phyloP scores from a whole-genome alignment of 2,329 filamentous ascomycete species.

The Chrysosphaeria jannelii region DNA sequence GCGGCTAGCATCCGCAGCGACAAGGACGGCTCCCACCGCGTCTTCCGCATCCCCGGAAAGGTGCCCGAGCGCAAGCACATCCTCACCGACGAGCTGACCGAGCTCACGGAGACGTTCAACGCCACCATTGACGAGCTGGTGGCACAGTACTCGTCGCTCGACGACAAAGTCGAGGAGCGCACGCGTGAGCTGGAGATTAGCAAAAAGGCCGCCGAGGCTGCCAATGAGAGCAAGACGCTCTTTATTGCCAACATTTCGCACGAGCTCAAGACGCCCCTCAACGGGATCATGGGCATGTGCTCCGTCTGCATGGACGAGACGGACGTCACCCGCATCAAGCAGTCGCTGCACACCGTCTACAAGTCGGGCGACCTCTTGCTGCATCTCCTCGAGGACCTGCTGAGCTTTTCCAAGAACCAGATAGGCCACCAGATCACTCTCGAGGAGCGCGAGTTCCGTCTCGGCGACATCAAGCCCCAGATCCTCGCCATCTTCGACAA shows the following conservation, averaged over 20 bases:
- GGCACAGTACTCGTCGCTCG: conserved; percentile 59
- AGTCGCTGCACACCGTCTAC: conserved; percentile 65
- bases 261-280: conserved; percentile 76
- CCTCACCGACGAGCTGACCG: conserved; percentile 60
- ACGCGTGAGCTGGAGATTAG: conserved; percentile 65
- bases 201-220: conserved; percentile 79
- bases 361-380: conserved; percentile 63
- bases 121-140: conserved; percentile 78
- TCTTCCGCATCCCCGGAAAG: conserved; percentile 64
- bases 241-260: conserved; percentile 87
- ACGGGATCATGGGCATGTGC: conserved; percentile 85
- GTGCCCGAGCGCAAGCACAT: conserved; percentile 47
- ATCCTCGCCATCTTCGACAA: conserved; percentile 69
- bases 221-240: conserved; percentile 86
- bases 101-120: conserved; percentile 64
- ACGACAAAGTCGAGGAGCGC: conserved; percentile 56
- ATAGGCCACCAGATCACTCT: conserved; percentile 59
- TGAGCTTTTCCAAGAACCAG: conserved; percentile 88
- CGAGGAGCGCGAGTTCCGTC: conserved; percentile 58
- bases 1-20: background rate
- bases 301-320: conserved; percentile 82
- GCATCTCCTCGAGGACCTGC: conserved; percentile 61
- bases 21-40: conserved; percentile 5
- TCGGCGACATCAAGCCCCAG: conserved; percentile 63
- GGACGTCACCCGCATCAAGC: conserved; percentile 45